These are phyloP conservation scores for Aspergillus conjunctus DNA, from an alignment of 495 filamentous ascomycete genomes.

Conservation along the genomic window DNA sequence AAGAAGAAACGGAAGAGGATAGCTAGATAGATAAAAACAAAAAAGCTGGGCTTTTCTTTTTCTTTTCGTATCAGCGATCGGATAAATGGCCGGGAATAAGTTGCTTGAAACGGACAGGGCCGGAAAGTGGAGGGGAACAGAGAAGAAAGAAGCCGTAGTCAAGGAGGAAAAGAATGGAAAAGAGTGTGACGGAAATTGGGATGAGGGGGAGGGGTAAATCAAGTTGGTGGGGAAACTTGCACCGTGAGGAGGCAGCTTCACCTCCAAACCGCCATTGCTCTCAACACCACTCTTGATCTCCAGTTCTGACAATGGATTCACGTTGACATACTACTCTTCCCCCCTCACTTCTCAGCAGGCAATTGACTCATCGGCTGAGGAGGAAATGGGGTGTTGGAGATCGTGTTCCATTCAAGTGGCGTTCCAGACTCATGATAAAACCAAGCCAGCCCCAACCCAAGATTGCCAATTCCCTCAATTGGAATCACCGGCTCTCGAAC, in stretches of 20 bases:
- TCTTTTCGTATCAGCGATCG: slow-evolving; percentile 9
- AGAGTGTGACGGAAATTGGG: slow-evolving; percentile 11
- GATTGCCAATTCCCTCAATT: not conserved
- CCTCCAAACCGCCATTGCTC: not conserved
- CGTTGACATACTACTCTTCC: not conserved
- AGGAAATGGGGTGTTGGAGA: not conserved
- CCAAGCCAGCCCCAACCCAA: not conserved
- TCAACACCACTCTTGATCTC: not conserved
- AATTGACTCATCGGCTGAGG: slow-evolving; percentile 1
- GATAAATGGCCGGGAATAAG: slow-evolving; percentile 19
- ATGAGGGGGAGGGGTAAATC: not conserved
- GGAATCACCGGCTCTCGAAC: not conserved
- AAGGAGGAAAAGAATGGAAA: slow-evolving; percentile 18
- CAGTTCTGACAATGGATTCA: not conserved
- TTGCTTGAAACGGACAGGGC: slow-evolving; percentile 22
- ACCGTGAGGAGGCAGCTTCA: not conserved
- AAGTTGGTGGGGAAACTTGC: not conserved
- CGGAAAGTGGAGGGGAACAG: slow-evolving; percentile 26
- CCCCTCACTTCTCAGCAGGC: slow-evolving; percentile 5
- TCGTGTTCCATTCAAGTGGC: not conserved
- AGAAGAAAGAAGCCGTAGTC: too few species aligned
- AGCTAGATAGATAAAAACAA: slow-evolving; percentile 8
- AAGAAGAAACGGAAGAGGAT: slow-evolving; percentile 6
- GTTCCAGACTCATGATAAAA: too few species aligned
- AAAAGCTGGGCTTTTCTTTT: slow-evolving; percentile 6